phyloP scores from a whole-genome alignment of 2,329 filamentous ascomycete species.

The Sporothrix protearum region DNA sequence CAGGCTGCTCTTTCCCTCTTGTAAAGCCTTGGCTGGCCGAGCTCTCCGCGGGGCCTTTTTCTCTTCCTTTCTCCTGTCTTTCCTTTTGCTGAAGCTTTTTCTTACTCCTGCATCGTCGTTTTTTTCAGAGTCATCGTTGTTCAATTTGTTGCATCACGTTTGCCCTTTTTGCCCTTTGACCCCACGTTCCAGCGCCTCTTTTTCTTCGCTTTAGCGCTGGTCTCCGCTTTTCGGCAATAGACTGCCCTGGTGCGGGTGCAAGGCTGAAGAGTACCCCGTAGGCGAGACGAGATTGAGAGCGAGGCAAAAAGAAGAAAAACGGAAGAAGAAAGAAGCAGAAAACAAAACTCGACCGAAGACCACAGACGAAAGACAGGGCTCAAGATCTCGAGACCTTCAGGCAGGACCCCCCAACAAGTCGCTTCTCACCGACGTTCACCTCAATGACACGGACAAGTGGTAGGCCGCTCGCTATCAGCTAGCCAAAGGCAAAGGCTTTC shows the following conservation, averaged over 20 bases:
- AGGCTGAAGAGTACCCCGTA: constrained; percentile 17
- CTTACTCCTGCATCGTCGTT: constrained; percentile 3
- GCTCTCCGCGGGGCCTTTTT: background rate
- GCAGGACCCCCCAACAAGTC: background rate
- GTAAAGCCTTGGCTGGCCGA: constrained; percentile 12
- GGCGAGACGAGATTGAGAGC: background rate
- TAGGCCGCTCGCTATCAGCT: background rate
- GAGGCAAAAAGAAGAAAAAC: background rate
- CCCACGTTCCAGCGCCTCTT: background rate
- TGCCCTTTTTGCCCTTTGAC: background rate
- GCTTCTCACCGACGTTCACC: constrained; percentile 5
- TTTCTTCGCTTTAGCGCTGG: background rate
- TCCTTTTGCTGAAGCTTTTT: background rate
- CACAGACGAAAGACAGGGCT: background rate
- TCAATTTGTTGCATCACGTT: background rate
- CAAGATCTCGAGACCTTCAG: background rate
- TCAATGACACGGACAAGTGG: background rate
- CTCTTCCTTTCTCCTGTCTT: background rate
- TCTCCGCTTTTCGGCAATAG: constrained; percentile 19
- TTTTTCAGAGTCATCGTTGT: constrained; percentile 5
- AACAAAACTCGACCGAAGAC: background rate
- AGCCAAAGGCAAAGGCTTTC: background rate
- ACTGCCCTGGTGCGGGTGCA: background rate
- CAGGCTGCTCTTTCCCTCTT: background rate
- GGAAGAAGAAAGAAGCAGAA: background rate